Base-by-base conservation (phyloP, 805 yeast genomes). In the Barnettozyma wickerhamii region DNA sequence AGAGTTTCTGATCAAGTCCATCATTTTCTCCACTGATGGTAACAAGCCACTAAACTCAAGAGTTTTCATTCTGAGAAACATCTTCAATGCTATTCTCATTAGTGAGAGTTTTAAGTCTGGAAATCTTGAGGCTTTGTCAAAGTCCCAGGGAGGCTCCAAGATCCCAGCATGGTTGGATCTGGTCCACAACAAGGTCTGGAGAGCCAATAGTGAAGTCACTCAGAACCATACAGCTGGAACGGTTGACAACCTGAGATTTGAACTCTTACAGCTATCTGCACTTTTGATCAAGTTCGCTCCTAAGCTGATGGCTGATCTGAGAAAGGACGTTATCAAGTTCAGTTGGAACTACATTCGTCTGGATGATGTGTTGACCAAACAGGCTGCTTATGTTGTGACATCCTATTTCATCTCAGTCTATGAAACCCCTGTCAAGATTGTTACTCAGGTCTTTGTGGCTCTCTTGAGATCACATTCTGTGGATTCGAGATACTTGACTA, bases 301-400 rank as follows among this genome's bases (percentile, higher is more conserved):
- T 0, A 60, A 65, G 0, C 62, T 70, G 10, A 71, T 87, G 19
- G 65, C 74, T 7, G 83, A 77, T 13, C 71, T 75, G 49, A 71
- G 85, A 32, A 91, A 88, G 56, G 95, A 89, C 51, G 78, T 93
- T 32, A 87, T 93, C 60, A 88, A 87, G 59, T 93, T 89, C 64
- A 84, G 89, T 51, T 93, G 99, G 99, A 85, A 86, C 50, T 85
- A 81, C 53, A 82, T 93, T 55, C 87, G 87, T 51, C 66, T 90
- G 24, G 97, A 90, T 47, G 99, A 93, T 57, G 75, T 81, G 38
- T 75, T 89, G 37, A 78, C 95, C 19, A 93, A 93, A 56, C 95
- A 90, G 52, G 86, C 93, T 4, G 97, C 98, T 0, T 90, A 91
- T 58, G 86, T 89, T 24, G 79, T 90, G 0, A 89, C 95, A 2